These are phyloP conservation scores for Lachancea nothofagi DNA, from an alignment of 805 yeast species.

Conservation along the genomic window DNA sequence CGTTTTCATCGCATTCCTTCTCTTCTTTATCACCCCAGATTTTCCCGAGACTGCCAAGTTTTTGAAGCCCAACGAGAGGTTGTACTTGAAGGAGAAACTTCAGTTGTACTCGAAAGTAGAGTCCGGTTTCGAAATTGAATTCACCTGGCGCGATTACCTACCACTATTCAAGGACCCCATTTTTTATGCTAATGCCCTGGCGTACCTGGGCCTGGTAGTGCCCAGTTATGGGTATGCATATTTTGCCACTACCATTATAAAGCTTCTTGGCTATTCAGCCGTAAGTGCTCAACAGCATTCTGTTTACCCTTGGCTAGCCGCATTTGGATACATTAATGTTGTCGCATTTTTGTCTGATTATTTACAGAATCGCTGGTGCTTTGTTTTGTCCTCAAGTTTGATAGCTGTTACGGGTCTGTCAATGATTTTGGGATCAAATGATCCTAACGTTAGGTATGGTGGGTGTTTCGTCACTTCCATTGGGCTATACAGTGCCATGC, in stretches of 20 bases:
- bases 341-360: slow-evolving; percentile 7
- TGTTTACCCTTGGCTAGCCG: slow-evolving; percentile 7
- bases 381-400: slow-evolving; percentile 3
- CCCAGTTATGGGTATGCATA: slow-evolving; percentile 8
- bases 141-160: slow-evolving; percentile 7
- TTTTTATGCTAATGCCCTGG: slow-evolving; percentile 6
- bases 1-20: slow-evolving; percentile 3
- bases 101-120: slow-evolving; percentile 2
- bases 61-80: slow-evolving; percentile 5
- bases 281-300: slow-evolving; percentile 8
- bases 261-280: slow-evolving; percentile 5
- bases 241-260: slow-evolving; percentile 6
- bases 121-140: slow-evolving; percentile 4
- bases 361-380: slow-evolving; percentile 6
- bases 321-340: slow-evolving; percentile 5
- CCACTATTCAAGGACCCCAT: slow-evolving; percentile 8
- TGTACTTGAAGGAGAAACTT: slow-evolving; percentile 5
- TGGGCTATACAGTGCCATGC: slow-evolving; percentile 9
- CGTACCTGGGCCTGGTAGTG: slow-evolving; percentile 4
- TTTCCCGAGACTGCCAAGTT: slow-evolving; percentile 9
- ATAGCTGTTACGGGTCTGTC: slow-evolving; percentile 6
- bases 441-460: slow-evolving; percentile 5
- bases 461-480: slow-evolving; percentile 6
- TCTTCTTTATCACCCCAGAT: slow-evolving; percentile 7
- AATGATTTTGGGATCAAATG: slow-evolving; percentile 4